Evolutionary conservation across 2,329 filamentous ascomycete species (phyloP), one percentile per base, ranked within the genome.

Genomic region (Penicillium expansum): DNA sequence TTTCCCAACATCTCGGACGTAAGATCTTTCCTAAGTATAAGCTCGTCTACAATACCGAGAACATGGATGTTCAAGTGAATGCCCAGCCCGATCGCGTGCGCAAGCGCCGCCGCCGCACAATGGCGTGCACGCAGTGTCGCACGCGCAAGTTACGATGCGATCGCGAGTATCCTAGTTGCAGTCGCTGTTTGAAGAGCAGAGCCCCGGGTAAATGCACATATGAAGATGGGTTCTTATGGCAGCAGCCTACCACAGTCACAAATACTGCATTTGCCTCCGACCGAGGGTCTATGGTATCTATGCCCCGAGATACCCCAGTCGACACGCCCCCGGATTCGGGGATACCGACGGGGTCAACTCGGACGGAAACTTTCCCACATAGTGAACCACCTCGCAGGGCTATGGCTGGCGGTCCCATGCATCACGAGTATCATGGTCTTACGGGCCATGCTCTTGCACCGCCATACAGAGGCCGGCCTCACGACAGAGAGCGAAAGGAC

Each of bases 61-160:
- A 11, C 0, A 59, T 60, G 39, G 60, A 64, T 43, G 48, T 54
- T 20, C 51, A 61, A 44, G 39, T 42, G 11, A 56, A 45, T 22
- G n/a, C 16, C 24, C 64, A 56, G 51, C 57, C 64, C 33, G 67
- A 68, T 9, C 67, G 70, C 42, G 69, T 70, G 53, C 73, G 73
- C 30, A 76, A 76, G 62, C 64, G 74, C 30, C 71, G 72, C 55
- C 65, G 75, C 22, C 69, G 74, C 24, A 75, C 76, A 10, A 70
- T 77, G 60, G 74, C 76, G 16, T 78, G 76, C 59, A 70, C 71
- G 18, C 74, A 74, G 35, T 78, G 76, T 58, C 73, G 76, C 53
- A 72, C 68, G 53, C 66, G 75, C 44, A 78, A 78, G 60, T 63
- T 77, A 33, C 75, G 73, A 56, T 78, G 76, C 56, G 76, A 77